phyloP scores from a whole-genome alignment of 768 basidiomycete genomes.

The Hygrophorus russula region DNA sequence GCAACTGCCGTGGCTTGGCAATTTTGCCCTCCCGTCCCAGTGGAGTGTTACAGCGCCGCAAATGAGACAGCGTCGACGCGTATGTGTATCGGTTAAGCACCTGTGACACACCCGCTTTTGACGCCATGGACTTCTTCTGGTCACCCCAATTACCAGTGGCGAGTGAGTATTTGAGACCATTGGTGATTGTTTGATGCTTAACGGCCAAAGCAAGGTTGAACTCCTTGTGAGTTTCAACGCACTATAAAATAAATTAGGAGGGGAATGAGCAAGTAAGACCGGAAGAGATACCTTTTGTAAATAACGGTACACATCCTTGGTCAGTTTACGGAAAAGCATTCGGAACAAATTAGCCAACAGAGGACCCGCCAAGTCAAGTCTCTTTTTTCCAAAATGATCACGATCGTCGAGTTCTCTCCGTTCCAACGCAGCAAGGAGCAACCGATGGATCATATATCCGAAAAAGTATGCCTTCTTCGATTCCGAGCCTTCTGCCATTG shows the following conservation, averaged over 20 bases:
- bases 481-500: constrained; percentile 91
- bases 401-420: constrained; percentile 95
- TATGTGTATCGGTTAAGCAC: constrained; percentile 98
- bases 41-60: constrained; percentile 97
- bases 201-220: constrained; percentile 89
- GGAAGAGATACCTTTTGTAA: constrained; percentile 70
- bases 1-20: constrained; percentile 96
- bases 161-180: constrained; percentile 94
- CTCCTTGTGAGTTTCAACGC: constrained; percentile 92
- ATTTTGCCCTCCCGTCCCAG: constrained; percentile 98
- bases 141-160: constrained; percentile 99
- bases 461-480: constrained; percentile 99
- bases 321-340: constrained; percentile 93
- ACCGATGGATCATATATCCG: constrained; percentile 97
- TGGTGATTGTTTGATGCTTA: constrained; percentile 94
- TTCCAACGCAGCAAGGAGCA: constrained; percentile 87
- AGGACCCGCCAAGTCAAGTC: constrained; percentile 92
- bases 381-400: constrained; percentile 99
- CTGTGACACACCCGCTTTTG: constrained; percentile 97
- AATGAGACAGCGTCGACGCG: constrained; percentile 93
- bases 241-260: constrained; percentile 36
- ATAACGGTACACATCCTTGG: constrained; percentile 94
- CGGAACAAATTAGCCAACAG: constrained; percentile 94
- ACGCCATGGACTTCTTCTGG: constrained; percentile 96
- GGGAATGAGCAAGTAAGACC: constrained; percentile 3